Evolutionary conservation across 768 basidiomycete genomes (phyloP).

Genomic region (Pulveroboletus sp.): DNA sequence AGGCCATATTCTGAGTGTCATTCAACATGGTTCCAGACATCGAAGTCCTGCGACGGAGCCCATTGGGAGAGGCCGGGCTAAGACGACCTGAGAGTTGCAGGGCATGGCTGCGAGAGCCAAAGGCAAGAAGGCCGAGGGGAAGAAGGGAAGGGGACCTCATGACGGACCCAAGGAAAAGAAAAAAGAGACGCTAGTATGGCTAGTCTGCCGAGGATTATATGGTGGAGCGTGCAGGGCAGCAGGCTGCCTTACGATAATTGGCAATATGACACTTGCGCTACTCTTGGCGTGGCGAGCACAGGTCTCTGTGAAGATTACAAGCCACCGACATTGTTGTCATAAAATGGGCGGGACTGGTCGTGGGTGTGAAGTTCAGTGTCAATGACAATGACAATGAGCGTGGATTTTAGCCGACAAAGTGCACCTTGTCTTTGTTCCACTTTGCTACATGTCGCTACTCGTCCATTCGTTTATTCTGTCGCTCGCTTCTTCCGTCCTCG

Average conservation of each 20-base stretch:
- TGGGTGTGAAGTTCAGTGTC: too few species aligned
- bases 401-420: too few species aligned
- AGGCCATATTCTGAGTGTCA: slow-evolving; percentile 34
- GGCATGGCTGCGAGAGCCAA: slow-evolving; percentile 5
- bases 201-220: slow-evolving; percentile 3
- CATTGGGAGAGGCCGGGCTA: neutral
- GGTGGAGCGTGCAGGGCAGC: neutral
- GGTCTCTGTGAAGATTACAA: too few species aligned
- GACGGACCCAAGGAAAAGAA: neutral
- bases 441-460: slow-evolving; percentile 22
- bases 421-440: too few species aligned
- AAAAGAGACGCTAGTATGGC: neutral
- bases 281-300: too few species aligned
- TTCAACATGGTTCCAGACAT: slow-evolving; percentile 28
- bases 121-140: slow-evolving; percentile 6
- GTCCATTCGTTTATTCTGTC: slow-evolving; percentile 22
- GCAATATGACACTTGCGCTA: too few species aligned
- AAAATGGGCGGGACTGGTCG: too few species aligned
- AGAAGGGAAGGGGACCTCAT: slow-evolving; percentile 15
- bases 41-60: slow-evolving; percentile 24
- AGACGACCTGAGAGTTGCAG: slow-evolving; percentile 16
- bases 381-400: too few species aligned
- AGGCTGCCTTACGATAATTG: too few species aligned
- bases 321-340: too few species aligned
- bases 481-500: slow-evolving; percentile 19